Evolutionary conservation across 106 monocot genomes (phyloP).

Genomic region (Allium sativum): DNA sequence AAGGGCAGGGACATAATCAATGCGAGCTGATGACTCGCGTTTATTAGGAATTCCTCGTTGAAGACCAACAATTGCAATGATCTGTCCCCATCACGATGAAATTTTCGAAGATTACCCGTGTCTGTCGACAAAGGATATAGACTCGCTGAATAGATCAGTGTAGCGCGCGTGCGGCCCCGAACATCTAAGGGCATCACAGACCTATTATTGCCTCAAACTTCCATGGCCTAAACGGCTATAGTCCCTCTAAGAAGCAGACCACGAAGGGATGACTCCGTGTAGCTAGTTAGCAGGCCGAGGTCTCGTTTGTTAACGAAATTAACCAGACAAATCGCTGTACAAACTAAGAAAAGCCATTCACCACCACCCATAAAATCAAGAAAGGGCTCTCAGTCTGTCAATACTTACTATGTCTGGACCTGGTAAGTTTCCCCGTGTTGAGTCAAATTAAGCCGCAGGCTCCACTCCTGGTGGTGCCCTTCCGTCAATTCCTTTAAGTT

Average conservation of each 20-base stretch:
- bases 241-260: constrained; percentile 89
- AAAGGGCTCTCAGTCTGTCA: constrained; percentile 40
- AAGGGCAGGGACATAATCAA: constrained; percentile 16
- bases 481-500: constrained; percentile 17
- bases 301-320: constrained; percentile 43
- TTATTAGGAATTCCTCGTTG: constrained; percentile 20
- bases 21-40: constrained; percentile 13
- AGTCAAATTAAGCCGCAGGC: constrained; percentile 11
- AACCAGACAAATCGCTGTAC: constrained; percentile 43
- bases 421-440: constrained; percentile 11
- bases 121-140: constrained; percentile 53
- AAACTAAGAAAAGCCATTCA: constrained; percentile 76
- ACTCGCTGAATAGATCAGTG: constrained; percentile 90
- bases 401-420: constrained; percentile 15
- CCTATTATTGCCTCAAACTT: constrained; percentile 95
- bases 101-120: constrained; percentile 42
- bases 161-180: constrained; percentile 78
- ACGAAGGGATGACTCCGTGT: constrained; percentile 32
- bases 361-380: constrained; percentile 84
- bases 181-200: constrained; percentile 99
- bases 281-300: constrained; percentile 29
- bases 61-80: constrained; percentile 21
- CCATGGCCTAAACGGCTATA: constrained; percentile 69
- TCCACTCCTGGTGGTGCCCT: constrained; percentile 12
- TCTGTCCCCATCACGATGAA: constrained; percentile 19